Conservation (phyloP, 306 rosid genomes). For the Medicago arabica region DNA sequence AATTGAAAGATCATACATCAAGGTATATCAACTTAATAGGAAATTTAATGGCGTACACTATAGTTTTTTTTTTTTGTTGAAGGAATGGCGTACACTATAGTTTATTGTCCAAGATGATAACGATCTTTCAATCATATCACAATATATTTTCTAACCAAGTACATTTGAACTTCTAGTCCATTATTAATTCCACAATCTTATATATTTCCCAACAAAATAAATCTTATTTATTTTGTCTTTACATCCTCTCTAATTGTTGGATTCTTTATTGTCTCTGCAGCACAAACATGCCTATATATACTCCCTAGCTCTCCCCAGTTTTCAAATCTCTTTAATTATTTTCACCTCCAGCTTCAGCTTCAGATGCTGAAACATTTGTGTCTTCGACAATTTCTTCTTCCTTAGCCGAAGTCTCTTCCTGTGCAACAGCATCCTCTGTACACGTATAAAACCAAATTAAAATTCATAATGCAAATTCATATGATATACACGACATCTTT, state of each 20-base stretch:
- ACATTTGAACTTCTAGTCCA: neutral
- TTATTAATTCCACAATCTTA: neutral
- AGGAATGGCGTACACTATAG: too few species aligned
- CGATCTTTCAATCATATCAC: neutral
- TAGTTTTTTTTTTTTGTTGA: too few species aligned
- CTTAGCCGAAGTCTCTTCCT: neutral
- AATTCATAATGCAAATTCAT: neutral
- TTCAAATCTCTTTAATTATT: slow-evolving; percentile 29
- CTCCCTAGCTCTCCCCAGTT: slow-evolving; percentile 36
- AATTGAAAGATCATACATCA: slow-evolving; percentile 14
- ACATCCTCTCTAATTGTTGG: neutral
- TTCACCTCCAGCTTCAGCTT: slow-evolving; percentile 42
- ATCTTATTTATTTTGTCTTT: neutral
- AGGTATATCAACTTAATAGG: neutral
- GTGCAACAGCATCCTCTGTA: slow-evolving; percentile 32
- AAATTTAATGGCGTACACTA: neutral
- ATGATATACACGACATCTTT: neutral
- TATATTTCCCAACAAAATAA: neutral
- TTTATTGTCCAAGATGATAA: neutral
- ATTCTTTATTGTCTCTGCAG: slow-evolving; percentile 31
- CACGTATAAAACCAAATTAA: neutral
- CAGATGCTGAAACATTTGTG: slow-evolving; percentile 34
- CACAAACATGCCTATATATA: slow-evolving; percentile 11
- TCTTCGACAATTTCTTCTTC: slow-evolving; percentile 12
- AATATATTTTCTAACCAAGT: neutral